Conservation (phyloP, 352 stramenopile genomes). For the Phytophthora pini region DNA sequence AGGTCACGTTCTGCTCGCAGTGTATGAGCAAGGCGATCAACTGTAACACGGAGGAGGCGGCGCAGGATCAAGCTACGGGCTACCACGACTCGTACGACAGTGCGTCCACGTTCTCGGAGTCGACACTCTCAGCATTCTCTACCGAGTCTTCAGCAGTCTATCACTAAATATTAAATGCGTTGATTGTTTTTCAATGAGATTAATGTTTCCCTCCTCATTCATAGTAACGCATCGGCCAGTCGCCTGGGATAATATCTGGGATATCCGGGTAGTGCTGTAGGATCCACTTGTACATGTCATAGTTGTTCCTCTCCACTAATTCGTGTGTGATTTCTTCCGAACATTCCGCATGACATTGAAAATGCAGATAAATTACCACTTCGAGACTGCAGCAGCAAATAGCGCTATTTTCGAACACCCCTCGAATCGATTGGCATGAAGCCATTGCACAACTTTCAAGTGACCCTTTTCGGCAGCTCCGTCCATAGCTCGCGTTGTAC, state of each 20-base stretch:
- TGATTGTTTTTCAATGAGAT: neutral
- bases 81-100: constrained; percentile 40
- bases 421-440: neutral
- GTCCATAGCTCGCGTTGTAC: neutral
- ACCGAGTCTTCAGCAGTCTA: constrained; percentile 22
- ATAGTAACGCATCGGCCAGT: no score
- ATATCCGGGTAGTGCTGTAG: neutral
- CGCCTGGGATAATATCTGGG: no score
- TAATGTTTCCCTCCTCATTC: no score
- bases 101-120: constrained; percentile 32
- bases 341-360: neutral
- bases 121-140: constrained; percentile 16
- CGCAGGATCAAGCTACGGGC: constrained; percentile 25
- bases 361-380: constrained; percentile 8
- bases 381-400: neutral
- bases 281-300: constrained; percentile 4
- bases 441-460: constrained; percentile 3
- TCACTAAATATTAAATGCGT: constrained; percentile 20
- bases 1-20: constrained; percentile 45
- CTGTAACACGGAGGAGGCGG: constrained; percentile 34
- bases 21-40: constrained; percentile 52
- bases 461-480: neutral
- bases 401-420: neutral
- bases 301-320: neutral
- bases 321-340: neutral